Base-by-base conservation (phyloP, 1,139 yeast species). In the Yamadazyma atmosphaerica region DNA sequence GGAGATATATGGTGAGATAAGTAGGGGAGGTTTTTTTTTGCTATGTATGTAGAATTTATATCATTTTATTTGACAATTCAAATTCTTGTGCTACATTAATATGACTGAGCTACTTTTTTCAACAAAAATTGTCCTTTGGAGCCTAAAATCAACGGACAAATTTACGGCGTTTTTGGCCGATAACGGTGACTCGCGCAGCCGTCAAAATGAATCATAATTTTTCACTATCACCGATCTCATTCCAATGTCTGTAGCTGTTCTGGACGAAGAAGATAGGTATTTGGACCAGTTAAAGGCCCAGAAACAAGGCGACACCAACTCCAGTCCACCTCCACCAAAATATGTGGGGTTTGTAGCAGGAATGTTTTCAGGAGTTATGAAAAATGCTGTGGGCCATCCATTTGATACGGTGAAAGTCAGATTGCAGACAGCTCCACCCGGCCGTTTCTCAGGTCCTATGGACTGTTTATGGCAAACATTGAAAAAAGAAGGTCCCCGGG, bases 301-400 rank as follows among this genome's bases (percentile, higher is more conserved):
- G n/a, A 18, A 14, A 26, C 8, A 6, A 6, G 22, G 22, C 9
- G 9, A 19, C 6, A 9, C 22, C 6, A 9, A 9, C 9, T 6
- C 22, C 22, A 9, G 19, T 16, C 41, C 47, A 0, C 62, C 71
- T 3, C 80, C 81, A 2, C 79, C 83, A 11, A 61, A 75, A 41
- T 81, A 81, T 51, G 74, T 81, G 44, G 96, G 96, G 12, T 88
- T 87, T 54, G 75, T 87, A 11, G 96, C 96, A 2, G 96, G 96
- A 5, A 80, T 86, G 55, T 85, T 85, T 55, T 83, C 92, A 0
- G 96, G 96, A 14, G 77, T 87, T 26, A 85, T 86, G 53, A 89
- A 89, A 59, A 85, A 88, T 52, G 80, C 84, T 0, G 96, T 89
- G 13, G 96, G 97, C 1, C 96, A 89, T 58, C 96, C 97, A 5